Percentiles rank a stretch among this genome's conserved stretches.
phyloP scores from a whole-genome alignment of 2,329 filamentous ascomycete genomes.

The Pseudogymnoascus sp. region DNA sequence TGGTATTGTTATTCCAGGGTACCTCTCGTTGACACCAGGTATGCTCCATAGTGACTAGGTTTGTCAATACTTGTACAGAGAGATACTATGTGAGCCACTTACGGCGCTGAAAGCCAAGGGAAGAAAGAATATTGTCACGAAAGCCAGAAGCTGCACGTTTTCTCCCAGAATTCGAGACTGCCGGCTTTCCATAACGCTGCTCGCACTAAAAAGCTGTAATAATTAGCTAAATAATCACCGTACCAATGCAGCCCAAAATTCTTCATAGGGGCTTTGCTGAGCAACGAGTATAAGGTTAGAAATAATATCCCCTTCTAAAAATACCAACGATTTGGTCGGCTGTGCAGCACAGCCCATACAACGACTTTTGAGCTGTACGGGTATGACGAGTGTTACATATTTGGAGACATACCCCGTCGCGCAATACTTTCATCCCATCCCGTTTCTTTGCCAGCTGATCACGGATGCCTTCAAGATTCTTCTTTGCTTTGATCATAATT shows the following conservation, averaged over 20 bases:
- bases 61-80: background rate
- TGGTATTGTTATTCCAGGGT: slow-evolving; percentile 8
- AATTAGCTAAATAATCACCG: background rate
- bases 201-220: slow-evolving; percentile 23
- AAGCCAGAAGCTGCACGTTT: slow-evolving; percentile 33
- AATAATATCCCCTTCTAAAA: no score
- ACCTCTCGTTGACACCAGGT: slow-evolving; percentile 2
- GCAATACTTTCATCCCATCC: background rate
- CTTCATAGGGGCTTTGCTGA: background rate
- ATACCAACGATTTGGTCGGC: no score
- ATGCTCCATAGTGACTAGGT: slow-evolving; percentile 14
- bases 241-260: background rate
- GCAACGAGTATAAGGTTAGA: background rate
- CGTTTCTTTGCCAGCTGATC: background rate
- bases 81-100: background rate
- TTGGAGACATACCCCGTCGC: background rate
- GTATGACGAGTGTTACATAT: background rate
- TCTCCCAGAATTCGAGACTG: slow-evolving; percentile 28
- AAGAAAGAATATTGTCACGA: slow-evolving; percentile 35
- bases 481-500: background rate
- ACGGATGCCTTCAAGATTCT: background rate
- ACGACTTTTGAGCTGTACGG: background rate
- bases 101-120: slow-evolving; percentile 30
- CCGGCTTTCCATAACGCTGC: slow-evolving; percentile 25
- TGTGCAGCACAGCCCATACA: background rate